These are phyloP conservation scores for Phytopythium montanum DNA, from an alignment of 352 stramenopile genomes.

Conservation along the genomic window DNA sequence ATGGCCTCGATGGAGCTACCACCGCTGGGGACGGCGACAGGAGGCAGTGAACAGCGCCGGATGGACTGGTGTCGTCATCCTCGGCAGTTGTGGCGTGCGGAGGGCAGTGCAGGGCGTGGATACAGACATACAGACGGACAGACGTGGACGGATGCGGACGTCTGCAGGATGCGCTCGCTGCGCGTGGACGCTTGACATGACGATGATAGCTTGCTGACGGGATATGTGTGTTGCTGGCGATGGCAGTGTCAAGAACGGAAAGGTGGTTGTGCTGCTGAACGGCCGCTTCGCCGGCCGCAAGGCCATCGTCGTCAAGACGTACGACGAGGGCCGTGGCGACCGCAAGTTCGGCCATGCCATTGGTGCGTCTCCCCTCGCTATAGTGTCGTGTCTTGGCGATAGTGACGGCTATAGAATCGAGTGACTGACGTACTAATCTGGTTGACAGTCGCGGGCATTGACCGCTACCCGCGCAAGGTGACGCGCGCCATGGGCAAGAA, in stretches of 20 bases:
- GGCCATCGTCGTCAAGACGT: conserved; percentile 98
- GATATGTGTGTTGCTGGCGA: conserved; percentile 11
- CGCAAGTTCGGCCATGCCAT: conserved; percentile 98
- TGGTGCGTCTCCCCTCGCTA: conserved; percentile 42
- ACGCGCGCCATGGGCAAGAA: conserved; percentile 96
- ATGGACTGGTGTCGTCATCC: neutral
- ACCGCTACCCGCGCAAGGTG: conserved; percentile 96
- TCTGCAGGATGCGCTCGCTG: too few relatives aligned
- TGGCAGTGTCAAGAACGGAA: conserved; percentile 96
- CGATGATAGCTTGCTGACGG: neutral
- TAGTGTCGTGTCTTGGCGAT: neutral
- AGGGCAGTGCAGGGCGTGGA: neutral
- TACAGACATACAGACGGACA: conserved; percentile 1
- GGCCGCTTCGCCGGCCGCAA: conserved; percentile 99
- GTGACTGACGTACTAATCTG: neutral
- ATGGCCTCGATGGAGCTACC: too few relatives aligned
- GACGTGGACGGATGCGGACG: neutral
- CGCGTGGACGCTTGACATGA: neutral
- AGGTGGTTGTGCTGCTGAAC: conserved; percentile 99
- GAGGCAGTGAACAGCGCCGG: neutral
- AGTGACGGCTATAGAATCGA: neutral
- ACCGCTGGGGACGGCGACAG: too few relatives aligned
- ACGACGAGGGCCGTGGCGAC: conserved; percentile 95
- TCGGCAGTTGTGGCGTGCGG: neutral
- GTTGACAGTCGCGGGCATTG: conserved; percentile 90